These are phyloP conservation scores for Hirschfeldia incana DNA, from an alignment of 345 rosid genomes.

Conservation along the genomic window DNA sequence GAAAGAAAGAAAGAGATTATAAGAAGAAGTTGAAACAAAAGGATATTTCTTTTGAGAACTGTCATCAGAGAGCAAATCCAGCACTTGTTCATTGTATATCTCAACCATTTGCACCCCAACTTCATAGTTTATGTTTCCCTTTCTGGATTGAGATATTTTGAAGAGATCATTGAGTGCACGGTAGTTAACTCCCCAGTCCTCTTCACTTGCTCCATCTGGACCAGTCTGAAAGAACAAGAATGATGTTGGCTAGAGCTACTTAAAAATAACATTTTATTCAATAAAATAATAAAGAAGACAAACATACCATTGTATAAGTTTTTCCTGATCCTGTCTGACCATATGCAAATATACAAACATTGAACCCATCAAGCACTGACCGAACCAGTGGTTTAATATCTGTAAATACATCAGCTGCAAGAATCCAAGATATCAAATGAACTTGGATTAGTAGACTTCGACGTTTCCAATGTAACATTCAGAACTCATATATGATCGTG, in stretches of 20 bases:
- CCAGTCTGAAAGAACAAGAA: background rate
- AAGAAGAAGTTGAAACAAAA: background rate
- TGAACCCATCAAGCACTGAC: background rate
- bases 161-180: background rate
- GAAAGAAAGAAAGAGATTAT: background rate
- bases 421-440: slow-evolving; percentile 12
- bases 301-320: background rate
- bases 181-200: background rate
- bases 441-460: slow-evolving; percentile 17
- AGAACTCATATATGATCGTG: background rate
- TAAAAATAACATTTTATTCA: background rate
- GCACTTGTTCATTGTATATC: slow-evolving; percentile 5
- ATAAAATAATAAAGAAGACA: background rate
- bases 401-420: slow-evolving; percentile 15
- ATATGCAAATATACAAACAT: background rate
- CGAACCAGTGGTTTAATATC: background rate
- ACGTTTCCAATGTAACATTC: background rate
- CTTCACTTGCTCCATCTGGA: slow-evolving; percentile 1
- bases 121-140: slow-evolving; percentile 2
- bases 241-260: background rate
- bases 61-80: background rate
- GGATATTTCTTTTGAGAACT: background rate
- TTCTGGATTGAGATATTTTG: background rate
- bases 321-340: background rate
- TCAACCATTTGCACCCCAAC: slow-evolving; percentile 1